Percentiles rank a stretch among this genome's conserved stretches.
These are phyloP conservation scores for Chenopodium quinoa DNA, from an alignment of 148 eudicot genomes.

Conservation along the genomic window DNA sequence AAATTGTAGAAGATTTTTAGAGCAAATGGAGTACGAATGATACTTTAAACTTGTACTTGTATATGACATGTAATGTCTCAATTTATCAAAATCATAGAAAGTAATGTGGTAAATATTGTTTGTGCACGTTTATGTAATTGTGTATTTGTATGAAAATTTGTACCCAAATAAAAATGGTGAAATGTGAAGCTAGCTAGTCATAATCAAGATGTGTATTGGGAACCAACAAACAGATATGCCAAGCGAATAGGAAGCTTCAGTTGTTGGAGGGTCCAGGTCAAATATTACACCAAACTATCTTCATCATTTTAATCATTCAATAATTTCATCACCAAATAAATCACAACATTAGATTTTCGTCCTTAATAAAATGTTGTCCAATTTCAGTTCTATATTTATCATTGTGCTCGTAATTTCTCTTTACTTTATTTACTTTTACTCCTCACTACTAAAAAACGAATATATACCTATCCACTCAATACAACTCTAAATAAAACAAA, in stretches of 20 bases:
- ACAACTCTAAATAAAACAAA: no score
- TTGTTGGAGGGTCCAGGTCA: slow-evolving; percentile 7
- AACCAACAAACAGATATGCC: slow-evolving; percentile 9
- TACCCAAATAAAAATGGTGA: background rate
- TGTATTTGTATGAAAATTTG: background rate
- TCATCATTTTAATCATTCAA: background rate
- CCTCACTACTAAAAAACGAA: no score
- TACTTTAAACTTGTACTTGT: no score
- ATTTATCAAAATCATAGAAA: no score
- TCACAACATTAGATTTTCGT: background rate
- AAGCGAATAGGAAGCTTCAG: background rate
- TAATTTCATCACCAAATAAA: slow-evolving; percentile 3
- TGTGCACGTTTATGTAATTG: background rate
- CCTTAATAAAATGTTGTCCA: no score
- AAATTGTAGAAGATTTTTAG: no score
- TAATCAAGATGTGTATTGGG: slow-evolving; percentile 10
- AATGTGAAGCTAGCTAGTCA: slow-evolving; percentile 24
- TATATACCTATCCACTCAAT: no score
- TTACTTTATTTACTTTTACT: no score
- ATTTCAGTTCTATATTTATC: no score
- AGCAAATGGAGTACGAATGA: no score
- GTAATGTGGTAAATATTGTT: background rate
- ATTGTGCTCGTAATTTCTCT: no score
- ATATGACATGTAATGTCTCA: background rate
- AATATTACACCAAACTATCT: slow-evolving; percentile 2